Percentiles rank a stretch among this genome's conserved stretches.
These are phyloP conservation scores for Lindgomyces ingoldianus DNA, from an alignment of 495 filamentous ascomycete genomes.

Conservation along the genomic window DNA sequence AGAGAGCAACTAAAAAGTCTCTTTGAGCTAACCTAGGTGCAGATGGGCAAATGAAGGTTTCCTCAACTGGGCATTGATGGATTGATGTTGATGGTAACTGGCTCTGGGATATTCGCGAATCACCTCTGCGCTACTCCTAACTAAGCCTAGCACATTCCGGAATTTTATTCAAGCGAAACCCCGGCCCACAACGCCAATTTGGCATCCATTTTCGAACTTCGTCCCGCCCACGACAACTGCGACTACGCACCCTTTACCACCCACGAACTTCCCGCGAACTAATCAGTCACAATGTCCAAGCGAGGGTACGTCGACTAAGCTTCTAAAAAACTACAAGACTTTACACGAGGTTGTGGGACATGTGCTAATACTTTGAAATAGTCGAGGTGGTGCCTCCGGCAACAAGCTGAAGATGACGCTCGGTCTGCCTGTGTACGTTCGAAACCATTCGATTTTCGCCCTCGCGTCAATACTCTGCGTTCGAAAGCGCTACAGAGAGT, in stretches of 20 bases:
- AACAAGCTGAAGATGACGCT: slow-evolving; percentile 99
- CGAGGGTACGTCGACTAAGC: slow-evolving; percentile 20
- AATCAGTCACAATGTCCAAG: slow-evolving; percentile 35
- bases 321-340: background rate
- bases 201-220: slow-evolving; percentile 1
- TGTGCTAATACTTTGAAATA: slow-evolving; percentile 34
- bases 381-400: slow-evolving; percentile 88
- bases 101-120: no score
- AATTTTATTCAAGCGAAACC: slow-evolving; percentile 34
- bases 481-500: background rate
- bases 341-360: background rate
- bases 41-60: no score
- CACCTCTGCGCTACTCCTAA: background rate
- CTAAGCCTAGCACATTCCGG: slow-evolving; percentile 5
- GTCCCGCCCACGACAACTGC: slow-evolving; percentile 19
- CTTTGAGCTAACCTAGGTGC: no score
- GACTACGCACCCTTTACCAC: slow-evolving; percentile 30
- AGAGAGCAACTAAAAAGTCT: no score
- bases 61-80: no score
- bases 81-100: no score
- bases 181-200: slow-evolving; percentile 32
- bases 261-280: slow-evolving; percentile 2
- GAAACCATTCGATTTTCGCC: slow-evolving; percentile 1
- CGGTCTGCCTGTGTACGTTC: slow-evolving; percentile 96
- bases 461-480: background rate